Conservation (phyloP, 2,329 filamentous ascomycete genomes). For the Lachnellula arida region DNA sequence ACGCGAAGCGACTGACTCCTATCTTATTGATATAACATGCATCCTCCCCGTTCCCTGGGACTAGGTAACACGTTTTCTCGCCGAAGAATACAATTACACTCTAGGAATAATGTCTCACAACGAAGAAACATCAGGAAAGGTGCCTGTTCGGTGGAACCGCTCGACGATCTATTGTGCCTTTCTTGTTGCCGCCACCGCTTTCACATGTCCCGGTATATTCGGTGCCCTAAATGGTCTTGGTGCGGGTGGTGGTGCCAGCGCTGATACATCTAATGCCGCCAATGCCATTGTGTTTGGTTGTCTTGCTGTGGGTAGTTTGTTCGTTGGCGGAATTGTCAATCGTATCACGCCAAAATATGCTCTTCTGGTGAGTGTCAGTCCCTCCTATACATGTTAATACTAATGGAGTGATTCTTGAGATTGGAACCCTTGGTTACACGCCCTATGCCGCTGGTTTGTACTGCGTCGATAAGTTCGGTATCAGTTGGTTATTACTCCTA, state of each 20-base stretch:
- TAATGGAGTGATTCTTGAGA: background rate
- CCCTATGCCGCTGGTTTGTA: background rate
- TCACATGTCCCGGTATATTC: conserved; percentile 66
- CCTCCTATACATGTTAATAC: background rate
- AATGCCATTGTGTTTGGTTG: background rate
- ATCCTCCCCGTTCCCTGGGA: no score
- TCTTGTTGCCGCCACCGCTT: conserved; percentile 55
- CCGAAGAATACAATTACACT: no score
- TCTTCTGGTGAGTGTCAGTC: background rate
- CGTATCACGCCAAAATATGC: background rate
- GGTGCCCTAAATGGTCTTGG: conserved; percentile 61
- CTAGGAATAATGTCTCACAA: no score
- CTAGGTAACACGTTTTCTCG: no score
- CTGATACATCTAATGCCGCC: background rate
- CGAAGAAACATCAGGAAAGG: no score
- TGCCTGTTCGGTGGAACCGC: background rate
- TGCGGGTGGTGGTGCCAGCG: conserved; percentile 43
- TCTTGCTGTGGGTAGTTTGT: background rate
- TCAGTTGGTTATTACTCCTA: background rate
- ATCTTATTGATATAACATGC: no score
- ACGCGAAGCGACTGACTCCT: no score
- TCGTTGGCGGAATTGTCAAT: background rate
- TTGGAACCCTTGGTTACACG: background rate
- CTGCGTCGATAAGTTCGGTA: background rate
- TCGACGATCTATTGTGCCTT: background rate